Percentiles rank a stretch among this genome's conserved stretches.
These are phyloP conservation scores for Salix viminalis DNA, from an alignment of 345 rosid species.

Conservation along the genomic window DNA sequence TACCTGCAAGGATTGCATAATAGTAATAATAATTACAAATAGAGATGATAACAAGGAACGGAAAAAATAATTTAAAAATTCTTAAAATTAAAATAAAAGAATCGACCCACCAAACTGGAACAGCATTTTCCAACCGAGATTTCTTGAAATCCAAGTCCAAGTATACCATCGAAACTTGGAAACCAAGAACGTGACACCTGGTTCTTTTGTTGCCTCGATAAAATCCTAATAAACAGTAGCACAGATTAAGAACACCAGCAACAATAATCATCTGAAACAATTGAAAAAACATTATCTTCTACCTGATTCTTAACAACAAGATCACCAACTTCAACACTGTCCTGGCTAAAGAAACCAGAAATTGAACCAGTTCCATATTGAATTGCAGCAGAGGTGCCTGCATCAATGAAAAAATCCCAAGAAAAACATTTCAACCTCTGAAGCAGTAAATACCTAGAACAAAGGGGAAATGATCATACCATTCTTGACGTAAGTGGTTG, in stretches of 20 bases:
- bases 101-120: conserved; percentile 28
- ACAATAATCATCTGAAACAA: background rate
- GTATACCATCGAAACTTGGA: conserved; percentile 35
- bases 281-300: background rate
- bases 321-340: conserved; percentile 29
- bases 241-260: background rate
- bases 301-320: conserved; percentile 30
- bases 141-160: conserved; percentile 35
- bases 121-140: conserved; percentile 25
- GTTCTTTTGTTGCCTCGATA: conserved; percentile 35
- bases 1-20: conserved; percentile 17
- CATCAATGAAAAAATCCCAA: background rate
- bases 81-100: conserved; percentile 21
- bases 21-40: background rate
- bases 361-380: conserved; percentile 32
- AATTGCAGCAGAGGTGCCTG: conserved; percentile 32
- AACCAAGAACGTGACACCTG: conserved; percentile 25
- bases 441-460: background rate
- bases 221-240: conserved; percentile 15
- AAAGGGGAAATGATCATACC: conserved; percentile 14
- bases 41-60: background rate
- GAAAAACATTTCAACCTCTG: background rate
- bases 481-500: conserved; percentile 20
- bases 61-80: background rate
- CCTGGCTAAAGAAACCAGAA: conserved; percentile 31